Evolutionary conservation across 2,329 filamentous ascomycete species (phyloP).

Genomic region (Phyllosticta citribraziliensis): DNA sequence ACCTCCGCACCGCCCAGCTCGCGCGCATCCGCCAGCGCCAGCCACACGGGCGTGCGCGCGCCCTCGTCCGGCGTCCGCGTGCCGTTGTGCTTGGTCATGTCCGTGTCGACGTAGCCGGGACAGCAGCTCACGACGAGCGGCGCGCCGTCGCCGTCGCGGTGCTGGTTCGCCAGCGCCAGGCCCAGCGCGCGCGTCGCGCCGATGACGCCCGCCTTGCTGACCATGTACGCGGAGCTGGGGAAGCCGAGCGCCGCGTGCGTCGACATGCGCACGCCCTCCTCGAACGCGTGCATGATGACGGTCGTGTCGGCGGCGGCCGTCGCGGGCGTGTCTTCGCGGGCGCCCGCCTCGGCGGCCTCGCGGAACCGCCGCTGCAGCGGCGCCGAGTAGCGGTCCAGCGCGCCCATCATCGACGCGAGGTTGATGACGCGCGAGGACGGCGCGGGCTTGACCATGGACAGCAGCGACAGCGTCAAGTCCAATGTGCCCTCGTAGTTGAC

Average conservation of each 20-base stretch:
- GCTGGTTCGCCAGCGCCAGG: slow-evolving; percentile 7
- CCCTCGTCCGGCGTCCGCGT: slow-evolving; percentile 35
- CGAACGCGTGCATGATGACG: slow-evolving; percentile 41
- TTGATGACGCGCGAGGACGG: slow-evolving; percentile 23
- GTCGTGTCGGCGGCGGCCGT: slow-evolving; percentile 19
- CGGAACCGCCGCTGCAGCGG: slow-evolving; percentile 35
- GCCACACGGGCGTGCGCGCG: slow-evolving; percentile 34
- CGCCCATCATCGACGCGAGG: slow-evolving; percentile 25
- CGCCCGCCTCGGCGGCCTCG: slow-evolving; percentile 11
- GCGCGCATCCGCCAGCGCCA: slow-evolving; percentile 33
- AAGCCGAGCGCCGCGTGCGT: slow-evolving; percentile 40
- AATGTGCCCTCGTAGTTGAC: slow-evolving; percentile 47
- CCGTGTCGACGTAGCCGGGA: slow-evolving; percentile 38
- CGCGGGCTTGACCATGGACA: slow-evolving; percentile 35
- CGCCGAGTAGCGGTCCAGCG: slow-evolving; percentile 38
- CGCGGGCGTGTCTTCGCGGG: slow-evolving; percentile 16
- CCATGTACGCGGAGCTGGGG: slow-evolving; percentile 41
- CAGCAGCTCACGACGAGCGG: slow-evolving; percentile 30
- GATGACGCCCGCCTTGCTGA: slow-evolving; percentile 37
- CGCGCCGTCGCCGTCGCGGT: not conserved
- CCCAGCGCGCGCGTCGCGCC: slow-evolving; percentile 33
- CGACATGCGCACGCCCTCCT: slow-evolving; percentile 35
- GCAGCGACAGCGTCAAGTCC: slow-evolving; percentile 33
- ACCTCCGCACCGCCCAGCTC: slow-evolving; percentile 19
- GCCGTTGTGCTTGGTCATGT: slow-evolving; percentile 35